Evolutionary conservation across 2,329 filamentous ascomycete genomes (phyloP).

Genomic region (Beauveria caledonica): DNA sequence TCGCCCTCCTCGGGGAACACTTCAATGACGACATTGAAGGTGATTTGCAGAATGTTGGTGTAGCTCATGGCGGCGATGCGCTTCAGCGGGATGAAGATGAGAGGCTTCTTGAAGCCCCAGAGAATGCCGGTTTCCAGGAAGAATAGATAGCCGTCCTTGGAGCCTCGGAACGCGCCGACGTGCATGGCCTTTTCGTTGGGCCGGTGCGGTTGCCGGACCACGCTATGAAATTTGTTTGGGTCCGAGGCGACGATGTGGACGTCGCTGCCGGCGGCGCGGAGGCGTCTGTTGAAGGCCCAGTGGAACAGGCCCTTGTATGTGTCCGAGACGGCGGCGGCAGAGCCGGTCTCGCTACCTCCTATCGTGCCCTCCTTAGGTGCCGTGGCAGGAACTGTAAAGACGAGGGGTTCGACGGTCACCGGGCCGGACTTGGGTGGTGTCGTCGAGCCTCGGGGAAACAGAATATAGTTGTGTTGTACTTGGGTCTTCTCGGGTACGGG

Average conservation of each 20-base stretch:
- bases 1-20: constrained; percentile 42
- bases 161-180: constrained; percentile 57
- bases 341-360: constrained; percentile 38
- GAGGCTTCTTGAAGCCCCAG: constrained; percentile 63
- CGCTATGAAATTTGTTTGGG: constrained; percentile 48
- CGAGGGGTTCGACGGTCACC: constrained; percentile 45
- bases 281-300: constrained; percentile 48
- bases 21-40: constrained; percentile 60
- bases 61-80: constrained; percentile 57
- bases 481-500: constrained; percentile 59
- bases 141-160: constrained; percentile 61
- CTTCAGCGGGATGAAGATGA: constrained; percentile 55
- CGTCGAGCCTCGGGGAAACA: constrained; percentile 50
- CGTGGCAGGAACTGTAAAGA: constrained; percentile 54
- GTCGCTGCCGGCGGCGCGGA: constrained; percentile 40
- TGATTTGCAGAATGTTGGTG: constrained; percentile 58
- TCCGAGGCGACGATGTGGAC: constrained; percentile 45
- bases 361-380: constrained; percentile 54
- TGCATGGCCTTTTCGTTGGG: constrained; percentile 57
- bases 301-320: constrained; percentile 50
- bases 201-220: constrained; percentile 47
- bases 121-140: constrained; percentile 59
- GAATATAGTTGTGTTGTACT: constrained; percentile 56
- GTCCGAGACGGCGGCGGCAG: constrained; percentile 48
- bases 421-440: constrained; percentile 40